Base-by-base conservation (phyloP, 2,329 filamentous ascomycete genomes). In the Dendrostoma leiphaemia region DNA sequence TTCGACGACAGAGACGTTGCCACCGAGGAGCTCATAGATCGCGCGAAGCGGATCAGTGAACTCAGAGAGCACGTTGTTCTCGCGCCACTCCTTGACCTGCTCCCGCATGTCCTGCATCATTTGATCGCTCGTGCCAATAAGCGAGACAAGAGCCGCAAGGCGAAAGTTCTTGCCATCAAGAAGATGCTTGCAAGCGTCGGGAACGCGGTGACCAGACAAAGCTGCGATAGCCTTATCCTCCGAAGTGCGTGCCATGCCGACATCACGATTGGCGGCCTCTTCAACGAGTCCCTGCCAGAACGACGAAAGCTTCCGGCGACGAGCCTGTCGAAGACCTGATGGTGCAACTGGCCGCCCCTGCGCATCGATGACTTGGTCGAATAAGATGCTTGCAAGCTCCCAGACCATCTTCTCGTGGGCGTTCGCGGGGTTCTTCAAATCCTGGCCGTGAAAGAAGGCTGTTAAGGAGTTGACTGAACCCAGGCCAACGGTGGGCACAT, bases 221-320 rank as follows among this genome's bases (percentile, higher is more conserved):
- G 88, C 83, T 19, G 88, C 83, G 54, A 99, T 78, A 0, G 93
- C 93, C 67, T 90, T 91, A 66, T 96, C 91, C 65, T 97, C 92
- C 2, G 79, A 73, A 0, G 84, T 84, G 44, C 77, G 74, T 2
- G 86, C 85, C 59, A 84, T 75, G 26, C 80, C 76, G 29, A 85
- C 74, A 23, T 77, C 76, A 41, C 76, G 78, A 17, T 74, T 75
- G 2, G 82, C 81, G 24, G 77, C 76, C 21, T 79, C 74, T 64
- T 82, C 85, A 61, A 93, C 81, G 71, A 92, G 71, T 21, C 79
- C 77, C 50, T 83, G 78, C 79, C 88, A 84, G 52, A 87, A 85
- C 23, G 78, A 74, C 1, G 85, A 84, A n/a, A 97, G 76, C 51
- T 78, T 83, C 54, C 85, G 82, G 61, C 88, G 80, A 32, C 83